Evolutionary conservation across 345 rosid species (phyloP).

Genomic region (Iberis pinnata): DNA sequence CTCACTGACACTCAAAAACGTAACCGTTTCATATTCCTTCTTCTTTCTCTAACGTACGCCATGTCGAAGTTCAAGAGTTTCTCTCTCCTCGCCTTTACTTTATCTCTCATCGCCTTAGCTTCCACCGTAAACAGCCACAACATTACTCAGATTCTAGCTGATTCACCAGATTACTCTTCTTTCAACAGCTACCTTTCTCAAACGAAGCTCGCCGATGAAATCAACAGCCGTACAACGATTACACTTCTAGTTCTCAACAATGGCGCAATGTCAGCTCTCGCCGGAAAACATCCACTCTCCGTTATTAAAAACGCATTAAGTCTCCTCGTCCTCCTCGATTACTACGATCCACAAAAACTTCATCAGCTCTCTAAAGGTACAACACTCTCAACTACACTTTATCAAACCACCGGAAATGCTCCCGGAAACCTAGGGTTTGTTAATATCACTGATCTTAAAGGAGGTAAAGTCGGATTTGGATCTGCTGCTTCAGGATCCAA

Average conservation of each 20-base stretch:
- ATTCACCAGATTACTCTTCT: conserved; percentile 55
- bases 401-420: conserved; percentile 89
- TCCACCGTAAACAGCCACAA: conserved; percentile 46
- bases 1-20: conserved; percentile 12
- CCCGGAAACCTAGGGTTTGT: conserved; percentile 78
- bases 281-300: conserved; percentile 59
- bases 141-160: conserved; percentile 68
- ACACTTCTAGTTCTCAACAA: conserved; percentile 74
- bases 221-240: conserved; percentile 76
- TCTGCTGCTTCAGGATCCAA: conserved; percentile 74
- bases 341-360: conserved; percentile 72
- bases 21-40: conserved; percentile 11
- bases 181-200: conserved; percentile 64
- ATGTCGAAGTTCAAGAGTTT: conserved; percentile 35
- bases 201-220: conserved; percentile 80
- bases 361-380: conserved; percentile 71
- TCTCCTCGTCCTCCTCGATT: conserved; percentile 76
- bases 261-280: conserved; percentile 65
- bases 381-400: conserved; percentile 71
- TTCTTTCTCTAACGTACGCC: too few species aligned
- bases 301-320: conserved; percentile 63
- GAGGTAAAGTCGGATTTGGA: conserved; percentile 84
- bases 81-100: conserved; percentile 29
- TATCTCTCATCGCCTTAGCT: conserved; percentile 29
- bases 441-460: conserved; percentile 75